Conservation (phyloP, 1,139 yeast genomes). For the Yamadazyma friedrichii region DNA sequence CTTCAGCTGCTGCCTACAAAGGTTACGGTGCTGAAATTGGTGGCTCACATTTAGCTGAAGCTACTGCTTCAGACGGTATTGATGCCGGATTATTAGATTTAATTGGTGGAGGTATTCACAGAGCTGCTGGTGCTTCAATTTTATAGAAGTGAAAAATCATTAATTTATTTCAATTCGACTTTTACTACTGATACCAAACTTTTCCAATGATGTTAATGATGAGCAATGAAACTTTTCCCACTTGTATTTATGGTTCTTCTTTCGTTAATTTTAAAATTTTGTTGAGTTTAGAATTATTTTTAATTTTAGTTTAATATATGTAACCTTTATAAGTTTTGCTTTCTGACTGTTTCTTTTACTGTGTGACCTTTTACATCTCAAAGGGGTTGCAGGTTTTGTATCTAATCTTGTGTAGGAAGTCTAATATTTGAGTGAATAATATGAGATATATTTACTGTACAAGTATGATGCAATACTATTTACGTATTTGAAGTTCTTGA, state of each 20-base stretch:
- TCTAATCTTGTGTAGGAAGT: no score
- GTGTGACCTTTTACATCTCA: no score
- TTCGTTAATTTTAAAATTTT: background rate
- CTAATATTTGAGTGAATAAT: no score
- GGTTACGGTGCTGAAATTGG: slow-evolving; percentile 13
- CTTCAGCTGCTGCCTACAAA: slow-evolving; percentile 10
- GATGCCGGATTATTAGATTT: slow-evolving; percentile 10
- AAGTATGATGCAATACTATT: no score
- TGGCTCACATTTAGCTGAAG: slow-evolving; percentile 14
- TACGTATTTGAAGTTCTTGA: background rate
- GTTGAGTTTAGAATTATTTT: background rate
- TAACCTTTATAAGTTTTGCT: background rate
- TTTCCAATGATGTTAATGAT: slow-evolving; percentile 1
- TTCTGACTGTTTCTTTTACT: background rate
- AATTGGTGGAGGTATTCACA: slow-evolving; percentile 11
- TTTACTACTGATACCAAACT: background rate
- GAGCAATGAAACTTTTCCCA: slow-evolving; percentile 8
- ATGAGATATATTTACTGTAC: background rate
- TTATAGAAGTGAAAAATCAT: slow-evolving; percentile 1
- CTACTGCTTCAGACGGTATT: slow-evolving; percentile 13
- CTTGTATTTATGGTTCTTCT: slow-evolving; percentile 4
- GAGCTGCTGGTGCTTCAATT: slow-evolving; percentile 10
- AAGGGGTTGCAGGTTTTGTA: no score
- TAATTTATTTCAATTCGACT: background rate
- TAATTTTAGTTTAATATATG: slow-evolving; percentile 2